Percentiles rank a stretch among this genome's conserved stretches.
Conservation (phyloP, 805 yeast genomes). For the Yamadazyma endophytica region DNA sequence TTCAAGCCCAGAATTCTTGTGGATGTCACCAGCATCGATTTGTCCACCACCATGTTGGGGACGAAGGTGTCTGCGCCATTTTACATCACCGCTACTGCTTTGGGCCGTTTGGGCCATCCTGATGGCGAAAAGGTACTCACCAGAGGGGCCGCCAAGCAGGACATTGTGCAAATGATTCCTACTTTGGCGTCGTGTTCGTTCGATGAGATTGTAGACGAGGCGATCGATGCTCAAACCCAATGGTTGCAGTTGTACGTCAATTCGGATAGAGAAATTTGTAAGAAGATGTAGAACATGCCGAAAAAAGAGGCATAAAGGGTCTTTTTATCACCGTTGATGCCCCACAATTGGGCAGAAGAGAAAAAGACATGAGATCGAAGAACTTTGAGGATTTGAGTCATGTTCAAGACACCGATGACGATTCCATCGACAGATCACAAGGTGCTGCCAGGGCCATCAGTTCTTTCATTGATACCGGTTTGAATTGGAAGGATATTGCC, state of each 20-base stretch:
- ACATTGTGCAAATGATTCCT: constrained; percentile 82
- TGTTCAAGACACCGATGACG: constrained; percentile 48
- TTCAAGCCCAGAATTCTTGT: constrained; percentile 82
- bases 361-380: constrained; percentile 75
- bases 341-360: constrained; percentile 86
- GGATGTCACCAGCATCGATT: constrained; percentile 72
- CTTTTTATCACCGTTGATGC: constrained; percentile 90
- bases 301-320: constrained; percentile 71
- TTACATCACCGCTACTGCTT: constrained; percentile 87
- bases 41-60: constrained; percentile 75
- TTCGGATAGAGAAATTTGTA: constrained; percentile 63
- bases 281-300: constrained; percentile 66
- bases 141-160: constrained; percentile 70
- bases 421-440: constrained; percentile 55
- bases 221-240: constrained; percentile 63
- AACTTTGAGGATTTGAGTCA: constrained; percentile 43
- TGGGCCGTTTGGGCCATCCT: constrained; percentile 87
- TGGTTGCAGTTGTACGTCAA: constrained; percentile 91
- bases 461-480: constrained; percentile 59
- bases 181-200: constrained; percentile 86
- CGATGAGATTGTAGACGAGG: constrained; percentile 77
- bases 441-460: constrained; percentile 88
- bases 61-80: constrained; percentile 67
- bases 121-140: constrained; percentile 90
- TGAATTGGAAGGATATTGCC: constrained; percentile 34